Evolutionary conservation across 169 alveolate species (phyloP).

Genomic region (Cryptosporidium viatorum): DNA sequence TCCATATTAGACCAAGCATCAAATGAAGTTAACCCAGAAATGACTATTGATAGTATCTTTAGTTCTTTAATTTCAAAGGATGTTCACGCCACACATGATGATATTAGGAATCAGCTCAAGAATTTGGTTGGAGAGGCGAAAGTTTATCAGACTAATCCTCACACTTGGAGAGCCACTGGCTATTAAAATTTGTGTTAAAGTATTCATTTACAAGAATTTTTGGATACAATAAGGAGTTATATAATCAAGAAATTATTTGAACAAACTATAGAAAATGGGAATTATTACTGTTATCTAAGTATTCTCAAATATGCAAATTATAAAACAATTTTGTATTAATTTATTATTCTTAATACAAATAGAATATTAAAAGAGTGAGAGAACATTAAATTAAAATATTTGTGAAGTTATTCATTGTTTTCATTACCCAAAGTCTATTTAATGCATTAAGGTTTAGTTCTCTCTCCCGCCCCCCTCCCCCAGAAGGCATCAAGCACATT

Average conservation of each 20-base stretch:
- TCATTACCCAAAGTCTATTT: neutral
- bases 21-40: constrained; percentile 49
- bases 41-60: constrained; percentile 44
- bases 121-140: constrained; percentile 63
- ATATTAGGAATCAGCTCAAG: constrained; percentile 35
- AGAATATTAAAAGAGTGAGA: neutral
- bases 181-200: neutral
- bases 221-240: neutral
- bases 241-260: neutral
- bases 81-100: constrained; percentile 46
- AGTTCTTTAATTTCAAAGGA: constrained; percentile 27
- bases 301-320: neutral
- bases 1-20: constrained; percentile 67
- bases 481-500: neutral
- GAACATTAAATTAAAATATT: too few relatives aligned
- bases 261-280: neutral
- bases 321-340: too few relatives aligned
- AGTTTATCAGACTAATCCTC: constrained; percentile 64
- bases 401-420: neutral
- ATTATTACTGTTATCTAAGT: too few relatives aligned
- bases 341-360: neutral
- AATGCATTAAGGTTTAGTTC: neutral
- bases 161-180: constrained; percentile 71
- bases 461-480: neutral
- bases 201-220: neutral